Conservation (phyloP, 129 eudicot genomes). For the Gnaphalium uliginosum region DNA sequence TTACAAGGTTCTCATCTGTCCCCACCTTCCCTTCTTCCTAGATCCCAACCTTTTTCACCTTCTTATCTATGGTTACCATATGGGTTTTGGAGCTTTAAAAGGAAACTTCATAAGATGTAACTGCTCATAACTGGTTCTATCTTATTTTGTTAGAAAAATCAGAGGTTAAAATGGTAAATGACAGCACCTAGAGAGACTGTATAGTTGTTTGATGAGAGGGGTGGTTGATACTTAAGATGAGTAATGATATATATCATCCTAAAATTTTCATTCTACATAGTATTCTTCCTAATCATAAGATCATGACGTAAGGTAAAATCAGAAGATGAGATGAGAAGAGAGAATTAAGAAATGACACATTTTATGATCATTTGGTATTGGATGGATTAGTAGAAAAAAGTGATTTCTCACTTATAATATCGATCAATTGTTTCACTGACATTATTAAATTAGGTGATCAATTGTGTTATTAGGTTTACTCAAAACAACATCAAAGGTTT, state of each 20-base stretch:
- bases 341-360: background rate
- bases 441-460: background rate
- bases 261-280: background rate
- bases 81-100: slow-evolving; percentile 30
- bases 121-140: background rate
- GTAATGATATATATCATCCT: background rate
- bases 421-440: background rate
- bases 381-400: no score
- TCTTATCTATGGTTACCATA: slow-evolving; percentile 41
- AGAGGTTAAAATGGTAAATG: background rate
- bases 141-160: background rate
- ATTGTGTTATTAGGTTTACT: background rate
- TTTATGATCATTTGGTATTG: background rate
- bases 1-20: slow-evolving; percentile 70
- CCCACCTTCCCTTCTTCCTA: slow-evolving; percentile 60
- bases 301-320: background rate
- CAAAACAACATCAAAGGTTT: background rate
- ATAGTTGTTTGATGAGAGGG: slow-evolving; percentile 1
- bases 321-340: background rate
- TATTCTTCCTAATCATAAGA: background rate
- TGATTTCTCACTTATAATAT: background rate
- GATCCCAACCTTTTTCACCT: slow-evolving; percentile 43
- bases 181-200: background rate
- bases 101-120: background rate
- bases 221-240: background rate